Evolutionary conservation across 1,139 yeast genomes (phyloP), one percentile per base, ranked within the genome.

Genomic region (Blastobotrys niveus): DNA sequence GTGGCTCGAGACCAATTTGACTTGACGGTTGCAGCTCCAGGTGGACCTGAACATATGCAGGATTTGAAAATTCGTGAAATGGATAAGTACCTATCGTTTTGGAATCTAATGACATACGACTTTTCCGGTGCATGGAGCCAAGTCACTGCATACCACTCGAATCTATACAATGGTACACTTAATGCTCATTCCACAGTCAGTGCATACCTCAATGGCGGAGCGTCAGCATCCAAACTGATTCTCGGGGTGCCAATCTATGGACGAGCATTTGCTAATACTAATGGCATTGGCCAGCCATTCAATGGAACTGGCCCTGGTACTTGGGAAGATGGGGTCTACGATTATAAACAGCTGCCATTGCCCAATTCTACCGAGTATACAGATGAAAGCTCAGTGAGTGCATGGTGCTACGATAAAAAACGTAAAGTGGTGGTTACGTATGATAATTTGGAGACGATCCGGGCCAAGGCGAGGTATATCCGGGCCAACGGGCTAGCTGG

Each of bases 51-150:
- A 2, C 71, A 74, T 47, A 58, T 79, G 24, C 48, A 55, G 2
- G 54, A 63, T 3, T 66, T 81, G 42, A 63, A 73, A 9, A 56
- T 86, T 2, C 41, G 50, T 1, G 73, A 70, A 12, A 73, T 89
- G 74, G 82, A 82, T 53, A 62, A 61, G 27, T 72, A 73, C 53
- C 58, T 91, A 30, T 67, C 78, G 24, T 77, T 77, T 53, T 88
- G 91, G 84, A 89, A 89, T 60, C 63, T 91, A 50, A 89, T 91
- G 97, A 78, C 93, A 34, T 91, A 91, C 61, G 97, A 91, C 61
- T 84, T 78, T 56, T 69, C 79, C 3, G 97, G 96, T 0, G 70
- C 74, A 2, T 88, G 96, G 96, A 78, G 89, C 1, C 53, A 62
- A 0, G 56, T 48, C 5, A 74, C 82, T 0, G 82, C 76, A 1